phyloP scores from a whole-genome alignment of 2,329 filamentous ascomycete species.

The Lachnellula hyalina region DNA sequence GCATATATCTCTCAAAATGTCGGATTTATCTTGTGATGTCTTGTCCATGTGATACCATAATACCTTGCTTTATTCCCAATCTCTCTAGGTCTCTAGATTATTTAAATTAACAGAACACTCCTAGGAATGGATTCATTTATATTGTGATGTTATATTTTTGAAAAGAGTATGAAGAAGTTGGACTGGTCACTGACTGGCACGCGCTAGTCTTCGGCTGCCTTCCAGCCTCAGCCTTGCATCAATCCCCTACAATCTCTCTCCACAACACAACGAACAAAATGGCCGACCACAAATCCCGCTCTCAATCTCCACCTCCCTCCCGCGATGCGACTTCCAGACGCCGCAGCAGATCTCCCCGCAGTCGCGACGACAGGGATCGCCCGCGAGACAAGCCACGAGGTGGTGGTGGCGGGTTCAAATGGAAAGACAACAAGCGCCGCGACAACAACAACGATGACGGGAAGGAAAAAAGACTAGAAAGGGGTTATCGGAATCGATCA shows the following conservation, averaged over 20 bases:
- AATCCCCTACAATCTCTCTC: not conserved
- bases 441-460: constrained; percentile 42
- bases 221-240: not conserved
- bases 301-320: constrained; percentile 22
- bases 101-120: no score
- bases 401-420: constrained; percentile 46
- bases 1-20: not conserved
- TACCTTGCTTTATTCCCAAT: no score
- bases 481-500: constrained; percentile 45
- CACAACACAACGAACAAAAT: constrained; percentile 8
- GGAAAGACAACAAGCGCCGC: constrained; percentile 47
- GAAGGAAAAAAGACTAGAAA: constrained; percentile 43
- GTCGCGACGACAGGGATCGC: constrained; percentile 33
- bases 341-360: constrained; percentile 37
- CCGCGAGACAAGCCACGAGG: constrained; percentile 20
- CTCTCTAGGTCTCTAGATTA: no score
- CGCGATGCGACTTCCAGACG: constrained; percentile 27
- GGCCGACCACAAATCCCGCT: constrained; percentile 22
- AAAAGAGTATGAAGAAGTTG: no score
- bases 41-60: no score
- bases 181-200: not conserved
- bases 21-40: no score
- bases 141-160: no score
- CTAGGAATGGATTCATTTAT: no score
- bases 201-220: not conserved